Evolutionary conservation across 1,284 basidiomycete genomes (phyloP).

Genomic region (Rhodotorula sp.): DNA sequence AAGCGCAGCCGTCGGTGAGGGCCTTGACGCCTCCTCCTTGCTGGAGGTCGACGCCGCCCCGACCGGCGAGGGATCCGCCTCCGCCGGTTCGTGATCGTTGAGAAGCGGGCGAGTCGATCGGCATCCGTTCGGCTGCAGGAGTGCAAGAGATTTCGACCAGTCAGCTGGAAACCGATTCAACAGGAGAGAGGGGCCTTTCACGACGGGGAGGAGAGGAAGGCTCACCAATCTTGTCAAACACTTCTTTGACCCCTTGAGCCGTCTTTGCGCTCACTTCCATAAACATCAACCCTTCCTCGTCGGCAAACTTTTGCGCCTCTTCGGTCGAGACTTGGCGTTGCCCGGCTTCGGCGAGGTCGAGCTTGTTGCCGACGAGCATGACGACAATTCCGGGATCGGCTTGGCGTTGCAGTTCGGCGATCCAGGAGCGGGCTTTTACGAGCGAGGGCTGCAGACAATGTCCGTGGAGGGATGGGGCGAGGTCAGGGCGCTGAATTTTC

Average conservation of each 20-base stretch:
- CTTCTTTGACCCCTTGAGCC: slow-evolving; percentile 89
- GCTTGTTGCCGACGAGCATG: slow-evolving; percentile 89
- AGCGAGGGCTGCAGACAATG: slow-evolving; percentile 63
- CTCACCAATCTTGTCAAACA: slow-evolving; percentile 94
- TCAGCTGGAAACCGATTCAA: background rate
- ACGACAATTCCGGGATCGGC: slow-evolving; percentile 99
- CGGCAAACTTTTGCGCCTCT: slow-evolving; percentile 93
- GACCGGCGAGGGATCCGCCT: slow-evolving; percentile 11
- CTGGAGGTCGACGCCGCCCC: slow-evolving; percentile 33
- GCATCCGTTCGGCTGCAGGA: slow-evolving; percentile 83
- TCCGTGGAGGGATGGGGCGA: background rate
- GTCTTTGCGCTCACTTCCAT: slow-evolving; percentile 98
- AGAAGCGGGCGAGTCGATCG: slow-evolving; percentile 77
- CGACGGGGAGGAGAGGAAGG: background rate
- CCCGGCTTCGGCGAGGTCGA: slow-evolving; percentile 50
- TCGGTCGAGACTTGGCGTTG: slow-evolving; percentile 83
- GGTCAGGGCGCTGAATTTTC: too few relatives aligned
- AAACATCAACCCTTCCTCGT: slow-evolving; percentile 87
- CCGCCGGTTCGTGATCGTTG: slow-evolving; percentile 41
- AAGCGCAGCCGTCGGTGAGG: slow-evolving; percentile 70
- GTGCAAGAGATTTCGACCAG: background rate
- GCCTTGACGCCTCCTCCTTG: slow-evolving; percentile 52
- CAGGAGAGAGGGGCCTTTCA: background rate
- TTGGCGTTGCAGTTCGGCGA: slow-evolving; percentile 97
- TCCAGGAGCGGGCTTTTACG: slow-evolving; percentile 99